phyloP scores from a whole-genome alignment of 2,329 filamentous ascomycete species.

The Alternaria solani region DNA sequence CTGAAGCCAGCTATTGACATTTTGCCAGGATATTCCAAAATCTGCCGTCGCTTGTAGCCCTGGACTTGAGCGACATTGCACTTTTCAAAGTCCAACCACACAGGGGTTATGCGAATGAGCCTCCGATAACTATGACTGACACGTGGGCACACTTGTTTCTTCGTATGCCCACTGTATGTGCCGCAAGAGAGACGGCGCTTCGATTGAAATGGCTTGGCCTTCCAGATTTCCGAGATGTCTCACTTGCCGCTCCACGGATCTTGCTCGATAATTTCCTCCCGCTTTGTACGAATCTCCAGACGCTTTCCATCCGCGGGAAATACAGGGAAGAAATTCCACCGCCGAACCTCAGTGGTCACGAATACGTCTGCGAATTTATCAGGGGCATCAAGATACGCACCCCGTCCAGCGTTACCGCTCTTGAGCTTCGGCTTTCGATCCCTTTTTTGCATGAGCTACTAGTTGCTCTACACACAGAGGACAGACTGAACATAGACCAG shows the following conservation, averaged over 20 bases:
- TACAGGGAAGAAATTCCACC: slow-evolving; percentile 13
- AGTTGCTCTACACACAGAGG: slow-evolving; percentile 5
- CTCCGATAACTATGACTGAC: not conserved
- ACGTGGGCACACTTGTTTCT: not conserved
- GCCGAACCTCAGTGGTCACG: slow-evolving; percentile 8
- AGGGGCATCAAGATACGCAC: slow-evolving; percentile 4
- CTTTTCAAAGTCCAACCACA: not conserved
- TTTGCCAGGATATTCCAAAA: slow-evolving; percentile 22
- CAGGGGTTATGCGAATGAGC: not conserved
- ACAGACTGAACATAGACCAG: slow-evolving; percentile 15
- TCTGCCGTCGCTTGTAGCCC: slow-evolving; percentile 22
- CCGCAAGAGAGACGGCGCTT: not conserved
- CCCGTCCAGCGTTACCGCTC: slow-evolving; percentile 16
- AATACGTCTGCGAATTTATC: slow-evolving; percentile 12
- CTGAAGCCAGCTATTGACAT: not conserved
- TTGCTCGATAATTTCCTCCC: slow-evolving; percentile 5
- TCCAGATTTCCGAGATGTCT: slow-evolving; percentile 15
- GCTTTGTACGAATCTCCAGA: slow-evolving; percentile 21
- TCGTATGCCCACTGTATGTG: not conserved
- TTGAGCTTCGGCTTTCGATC: slow-evolving; percentile 33
- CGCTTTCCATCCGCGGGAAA: slow-evolving; percentile 31
- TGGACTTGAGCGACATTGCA: slow-evolving; percentile 33
- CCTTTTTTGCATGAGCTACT: slow-evolving; percentile 24
- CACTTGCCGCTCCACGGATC: not conserved
- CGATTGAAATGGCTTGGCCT: slow-evolving; percentile 32